phyloP scores from a whole-genome alignment of 495 filamentous ascomycete genomes.

The Xylona heveae region DNA sequence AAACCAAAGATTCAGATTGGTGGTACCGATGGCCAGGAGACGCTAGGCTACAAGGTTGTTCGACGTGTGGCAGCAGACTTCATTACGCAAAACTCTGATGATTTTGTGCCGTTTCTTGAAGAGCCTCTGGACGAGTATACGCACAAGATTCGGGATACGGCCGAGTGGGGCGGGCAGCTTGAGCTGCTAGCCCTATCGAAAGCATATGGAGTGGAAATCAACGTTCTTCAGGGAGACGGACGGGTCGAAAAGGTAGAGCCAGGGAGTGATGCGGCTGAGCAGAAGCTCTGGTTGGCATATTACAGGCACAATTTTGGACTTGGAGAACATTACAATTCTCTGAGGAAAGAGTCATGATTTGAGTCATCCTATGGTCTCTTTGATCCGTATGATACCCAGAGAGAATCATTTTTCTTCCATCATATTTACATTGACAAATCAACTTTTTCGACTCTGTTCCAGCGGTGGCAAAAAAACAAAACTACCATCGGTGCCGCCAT shows the following conservation, averaged over 20 bases:
- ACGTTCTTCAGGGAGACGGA: slow-evolving; percentile 67
- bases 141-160: slow-evolving; percentile 60
- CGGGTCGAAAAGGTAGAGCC: slow-evolving; percentile 52
- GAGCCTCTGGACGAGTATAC: slow-evolving; percentile 58
- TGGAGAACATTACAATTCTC: slow-evolving; percentile 92
- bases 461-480: too few species aligned
- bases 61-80: slow-evolving; percentile 31
- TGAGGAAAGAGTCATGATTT: slow-evolving; percentile 28
- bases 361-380: too few species aligned
- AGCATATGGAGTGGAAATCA: slow-evolving; percentile 62
- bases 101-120: slow-evolving; percentile 58
- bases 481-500: too few species aligned
- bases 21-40: neutral
- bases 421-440: too few species aligned
- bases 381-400: too few species aligned
- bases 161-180: slow-evolving; percentile 90
- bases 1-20: slow-evolving; percentile 16
- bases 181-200: slow-evolving; percentile 73
- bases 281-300: slow-evolving; percentile 76
- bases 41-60: slow-evolving; percentile 21
- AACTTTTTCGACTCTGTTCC: too few species aligned
- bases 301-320: slow-evolving; percentile 82
- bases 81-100: slow-evolving; percentile 33
- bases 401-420: too few species aligned
- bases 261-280: slow-evolving; percentile 19